A percentile compares a stretch with the other conserved stretches of the same genome.
phyloP scores from a whole-genome alignment of 495 filamentous ascomycete species.

The Venustampulla echinocandica region DNA sequence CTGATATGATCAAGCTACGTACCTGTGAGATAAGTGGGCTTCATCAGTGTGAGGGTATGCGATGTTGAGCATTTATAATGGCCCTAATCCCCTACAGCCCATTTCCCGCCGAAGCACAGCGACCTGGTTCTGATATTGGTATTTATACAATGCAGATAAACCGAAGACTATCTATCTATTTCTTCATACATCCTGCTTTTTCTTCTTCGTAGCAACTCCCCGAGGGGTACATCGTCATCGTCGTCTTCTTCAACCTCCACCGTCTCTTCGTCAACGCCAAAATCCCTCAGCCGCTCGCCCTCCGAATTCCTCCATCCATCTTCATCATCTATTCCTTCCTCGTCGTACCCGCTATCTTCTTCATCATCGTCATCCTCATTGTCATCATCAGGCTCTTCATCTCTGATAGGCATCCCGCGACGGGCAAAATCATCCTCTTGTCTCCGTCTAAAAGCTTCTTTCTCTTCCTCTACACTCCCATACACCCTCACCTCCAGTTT shows the following conservation, averaged over 20 bases:
- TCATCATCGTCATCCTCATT: conserved; percentile 31
- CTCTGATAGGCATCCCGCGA: conserved; percentile 24
- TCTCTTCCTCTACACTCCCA: conserved; percentile 34
- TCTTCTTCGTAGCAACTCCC: conserved; percentile 49
- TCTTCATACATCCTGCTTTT: conserved; percentile 24
- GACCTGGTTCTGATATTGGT: too few species aligned
- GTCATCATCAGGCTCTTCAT: conserved; percentile 28
- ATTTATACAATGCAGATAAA: neutral
- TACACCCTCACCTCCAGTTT: conserved; percentile 7
- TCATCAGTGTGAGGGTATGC: too few species aligned
- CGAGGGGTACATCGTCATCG: conserved; percentile 54
- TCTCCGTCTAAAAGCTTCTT: conserved; percentile 47
- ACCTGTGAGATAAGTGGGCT: too few species aligned
- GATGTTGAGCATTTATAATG: too few species aligned
- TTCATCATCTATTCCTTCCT: conserved; percentile 33
- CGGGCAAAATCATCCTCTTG: conserved; percentile 47
- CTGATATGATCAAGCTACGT: too few species aligned
- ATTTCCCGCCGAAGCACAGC: too few species aligned
- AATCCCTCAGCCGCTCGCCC: conserved; percentile 78
- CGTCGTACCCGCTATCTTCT: conserved; percentile 27
- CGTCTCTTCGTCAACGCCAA: conserved; percentile 59
- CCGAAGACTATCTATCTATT: neutral
- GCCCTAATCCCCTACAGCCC: too few species aligned
- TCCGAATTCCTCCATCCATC: conserved; percentile 76
- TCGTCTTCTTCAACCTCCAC: conserved; percentile 29